Evolutionary conservation across 2,329 filamentous ascomycete genomes (phyloP).

Genomic region (Falciphora oryzae): DNA sequence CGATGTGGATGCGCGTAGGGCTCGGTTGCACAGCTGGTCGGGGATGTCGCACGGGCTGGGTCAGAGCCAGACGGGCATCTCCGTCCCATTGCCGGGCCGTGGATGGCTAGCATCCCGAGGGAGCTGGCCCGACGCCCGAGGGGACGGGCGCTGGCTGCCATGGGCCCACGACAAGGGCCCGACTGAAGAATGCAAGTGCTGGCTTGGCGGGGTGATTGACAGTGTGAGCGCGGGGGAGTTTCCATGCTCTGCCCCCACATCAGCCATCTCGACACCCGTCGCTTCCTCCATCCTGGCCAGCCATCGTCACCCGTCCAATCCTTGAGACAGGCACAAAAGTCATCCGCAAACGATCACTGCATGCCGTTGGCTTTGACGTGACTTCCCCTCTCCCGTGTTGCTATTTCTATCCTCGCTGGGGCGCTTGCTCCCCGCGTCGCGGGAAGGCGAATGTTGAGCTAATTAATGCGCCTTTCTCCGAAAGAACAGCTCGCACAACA

Average conservation of each 20-base stretch:
- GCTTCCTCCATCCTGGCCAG: no score
- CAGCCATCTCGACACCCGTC: not conserved
- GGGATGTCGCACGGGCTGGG: no score
- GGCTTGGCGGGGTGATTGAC: not conserved
- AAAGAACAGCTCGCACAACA: no score
- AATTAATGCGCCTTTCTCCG: not conserved
- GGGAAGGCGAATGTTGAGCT: not conserved
- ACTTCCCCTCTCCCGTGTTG: not conserved
- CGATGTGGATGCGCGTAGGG: no score
- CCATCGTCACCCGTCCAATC: no score
- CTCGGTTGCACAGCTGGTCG: no score
- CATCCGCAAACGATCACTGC: no score
- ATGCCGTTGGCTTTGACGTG: no score
- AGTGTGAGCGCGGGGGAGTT: not conserved
- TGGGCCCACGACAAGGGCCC: no score
- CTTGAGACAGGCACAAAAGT: no score
- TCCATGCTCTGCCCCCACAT: not conserved
- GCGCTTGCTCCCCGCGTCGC: no score
- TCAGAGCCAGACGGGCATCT: not conserved
- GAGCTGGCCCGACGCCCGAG: not conserved
- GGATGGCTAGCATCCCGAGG: not conserved
- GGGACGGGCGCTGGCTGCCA: no score
- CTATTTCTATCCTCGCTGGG: not conserved
- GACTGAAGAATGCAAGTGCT: not conserved
- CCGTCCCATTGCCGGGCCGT: not conserved